phyloP scores from a whole-genome alignment of 2,329 filamentous ascomycete species.

The Ilyonectria mors-panacis region DNA sequence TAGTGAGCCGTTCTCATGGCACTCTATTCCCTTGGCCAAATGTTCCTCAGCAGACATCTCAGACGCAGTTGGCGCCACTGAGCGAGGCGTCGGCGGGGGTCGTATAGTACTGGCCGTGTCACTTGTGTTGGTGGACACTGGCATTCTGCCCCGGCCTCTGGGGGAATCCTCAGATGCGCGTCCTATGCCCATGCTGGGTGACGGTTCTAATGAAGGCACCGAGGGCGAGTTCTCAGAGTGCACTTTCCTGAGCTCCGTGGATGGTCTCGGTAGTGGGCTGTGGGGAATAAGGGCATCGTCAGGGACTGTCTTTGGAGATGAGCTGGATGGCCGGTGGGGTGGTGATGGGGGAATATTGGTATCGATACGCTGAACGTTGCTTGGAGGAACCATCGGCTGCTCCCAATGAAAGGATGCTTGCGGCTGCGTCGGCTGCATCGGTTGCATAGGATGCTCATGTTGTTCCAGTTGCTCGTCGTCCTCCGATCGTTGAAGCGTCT shows the following conservation, averaged over 20 bases:
- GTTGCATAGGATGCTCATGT: conserved; percentile 66
- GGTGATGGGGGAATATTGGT: conserved; percentile 72
- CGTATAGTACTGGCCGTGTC: conserved; percentile 69
- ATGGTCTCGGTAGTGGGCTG: conserved; percentile 59
- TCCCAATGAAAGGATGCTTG: conserved; percentile 75
- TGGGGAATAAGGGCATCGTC: conserved; percentile 55
- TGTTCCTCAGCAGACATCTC: conserved; percentile 90
- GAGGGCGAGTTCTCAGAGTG: conserved; percentile 61
- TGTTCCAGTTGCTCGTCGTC: conserved; percentile 69
- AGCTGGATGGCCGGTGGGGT: conserved; percentile 72
- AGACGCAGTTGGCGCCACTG: conserved; percentile 69
- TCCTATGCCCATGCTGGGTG: conserved; percentile 59
- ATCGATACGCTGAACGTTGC: conserved; percentile 60
- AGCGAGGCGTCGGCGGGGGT: conserved; percentile 58
- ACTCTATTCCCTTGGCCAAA: conserved; percentile 88
- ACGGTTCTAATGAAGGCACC: conserved; percentile 58
- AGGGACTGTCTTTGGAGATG: conserved; percentile 58
- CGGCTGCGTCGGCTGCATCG: conserved; percentile 33
- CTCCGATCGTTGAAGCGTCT: conserved; percentile 80
- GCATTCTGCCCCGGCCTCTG: conserved; percentile 64
- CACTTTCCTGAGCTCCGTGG: conserved; percentile 65
- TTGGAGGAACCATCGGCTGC: conserved; percentile 61
- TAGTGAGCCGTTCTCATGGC: conserved; percentile 88
- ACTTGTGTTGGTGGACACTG: conserved; percentile 65
- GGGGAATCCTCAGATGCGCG: conserved; percentile 65